A percentile compares a stretch with the other conserved stretches of the same genome.
These are phyloP conservation scores for Polytolypa hystricis DNA, from an alignment of 2,329 filamentous ascomycete genomes.

Conservation along the genomic window DNA sequence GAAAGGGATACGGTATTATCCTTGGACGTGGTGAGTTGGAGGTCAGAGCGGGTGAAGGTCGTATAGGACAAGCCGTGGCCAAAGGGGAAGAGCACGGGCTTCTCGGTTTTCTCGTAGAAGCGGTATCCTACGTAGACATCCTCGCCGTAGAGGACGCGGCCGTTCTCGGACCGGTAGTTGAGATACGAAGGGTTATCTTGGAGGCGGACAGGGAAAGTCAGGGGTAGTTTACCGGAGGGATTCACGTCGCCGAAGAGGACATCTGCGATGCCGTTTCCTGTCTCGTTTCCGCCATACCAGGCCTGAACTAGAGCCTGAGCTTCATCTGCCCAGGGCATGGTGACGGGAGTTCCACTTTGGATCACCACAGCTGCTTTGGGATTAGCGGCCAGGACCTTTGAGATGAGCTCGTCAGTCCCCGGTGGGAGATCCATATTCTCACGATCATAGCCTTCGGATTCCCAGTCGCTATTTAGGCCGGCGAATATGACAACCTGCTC, in stretches of 20 bases:
- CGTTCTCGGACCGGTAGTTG: constrained; percentile 61
- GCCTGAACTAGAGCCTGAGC: constrained; percentile 56
- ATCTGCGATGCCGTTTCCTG: constrained; percentile 69
- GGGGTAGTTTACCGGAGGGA: constrained; percentile 62
- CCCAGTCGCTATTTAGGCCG: constrained; percentile 71
- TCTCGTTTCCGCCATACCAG: constrained; percentile 83
- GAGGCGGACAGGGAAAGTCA: constrained; percentile 57
- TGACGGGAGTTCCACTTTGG: constrained; percentile 62
- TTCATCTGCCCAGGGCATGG: constrained; percentile 38
- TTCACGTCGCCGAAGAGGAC: constrained; percentile 64
- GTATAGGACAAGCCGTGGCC: constrained; percentile 74
- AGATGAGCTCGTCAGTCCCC: constrained; percentile 48
- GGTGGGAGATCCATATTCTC: constrained; percentile 47
- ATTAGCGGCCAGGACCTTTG: constrained; percentile 54
- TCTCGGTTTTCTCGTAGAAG: constrained; percentile 62
- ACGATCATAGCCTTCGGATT: constrained; percentile 59
- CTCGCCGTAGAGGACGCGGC: constrained; percentile 65
- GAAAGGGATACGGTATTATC: too few species aligned
- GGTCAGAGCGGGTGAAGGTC: constrained; percentile 47
- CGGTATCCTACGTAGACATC: constrained; percentile 73
- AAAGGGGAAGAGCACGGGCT: constrained; percentile 61
- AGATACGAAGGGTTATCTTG: constrained; percentile 66
- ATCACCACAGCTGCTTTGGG: constrained; percentile 61
- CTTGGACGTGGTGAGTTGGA: constrained; percentile 28
- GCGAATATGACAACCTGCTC: constrained; percentile 71